phyloP scores from a whole-genome alignment of 139 green algal genomes.

The Haematococcus sp. region DNA sequence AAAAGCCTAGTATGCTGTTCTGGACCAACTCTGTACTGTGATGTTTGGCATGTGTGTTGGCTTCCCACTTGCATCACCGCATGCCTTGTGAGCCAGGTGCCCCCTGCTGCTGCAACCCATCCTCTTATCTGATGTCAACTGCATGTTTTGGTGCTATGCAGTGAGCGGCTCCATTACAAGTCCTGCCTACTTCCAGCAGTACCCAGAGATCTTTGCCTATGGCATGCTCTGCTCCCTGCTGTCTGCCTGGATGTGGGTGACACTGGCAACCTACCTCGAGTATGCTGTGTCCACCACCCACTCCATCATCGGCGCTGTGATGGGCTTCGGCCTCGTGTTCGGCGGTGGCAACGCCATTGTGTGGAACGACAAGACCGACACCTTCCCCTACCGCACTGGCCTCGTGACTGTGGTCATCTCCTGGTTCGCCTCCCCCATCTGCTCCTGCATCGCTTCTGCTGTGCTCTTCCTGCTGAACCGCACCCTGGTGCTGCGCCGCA shows the following conservation, averaged over 20 bases:
- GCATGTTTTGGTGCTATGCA: too few relatives aligned
- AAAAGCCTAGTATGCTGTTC: too few relatives aligned
- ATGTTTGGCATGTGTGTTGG: too few relatives aligned
- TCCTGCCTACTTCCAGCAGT: constrained; percentile 5
- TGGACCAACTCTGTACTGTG: too few relatives aligned
- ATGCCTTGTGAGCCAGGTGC: too few relatives aligned
- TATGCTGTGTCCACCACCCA: constrained; percentile 29
- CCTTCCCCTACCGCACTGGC: constrained; percentile 17
- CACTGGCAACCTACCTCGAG: constrained; percentile 31
- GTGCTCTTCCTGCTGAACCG: constrained; percentile 38
- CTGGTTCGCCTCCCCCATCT: constrained; percentile 29
- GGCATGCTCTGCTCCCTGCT: constrained; percentile 36
- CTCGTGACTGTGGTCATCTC: constrained; percentile 27
- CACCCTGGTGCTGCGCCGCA: constrained; percentile 36
- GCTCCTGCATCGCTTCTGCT: background rate
- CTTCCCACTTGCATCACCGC: too few relatives aligned
- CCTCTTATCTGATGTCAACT: too few relatives aligned
- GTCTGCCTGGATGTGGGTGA: constrained; percentile 22
- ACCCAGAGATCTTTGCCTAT: constrained; percentile 38
- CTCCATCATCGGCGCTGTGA: constrained; percentile 19
- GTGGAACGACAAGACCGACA: constrained; percentile 11
- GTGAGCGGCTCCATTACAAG: constrained; percentile 9
- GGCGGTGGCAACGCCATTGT: constrained; percentile 5
- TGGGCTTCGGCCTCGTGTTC: constrained; percentile 17
- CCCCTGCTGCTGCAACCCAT: too few relatives aligned